Percentiles rank a stretch among this genome's conserved stretches.
Conservation (phyloP, 257 asterid species). For the Solanum sparsipilum region DNA sequence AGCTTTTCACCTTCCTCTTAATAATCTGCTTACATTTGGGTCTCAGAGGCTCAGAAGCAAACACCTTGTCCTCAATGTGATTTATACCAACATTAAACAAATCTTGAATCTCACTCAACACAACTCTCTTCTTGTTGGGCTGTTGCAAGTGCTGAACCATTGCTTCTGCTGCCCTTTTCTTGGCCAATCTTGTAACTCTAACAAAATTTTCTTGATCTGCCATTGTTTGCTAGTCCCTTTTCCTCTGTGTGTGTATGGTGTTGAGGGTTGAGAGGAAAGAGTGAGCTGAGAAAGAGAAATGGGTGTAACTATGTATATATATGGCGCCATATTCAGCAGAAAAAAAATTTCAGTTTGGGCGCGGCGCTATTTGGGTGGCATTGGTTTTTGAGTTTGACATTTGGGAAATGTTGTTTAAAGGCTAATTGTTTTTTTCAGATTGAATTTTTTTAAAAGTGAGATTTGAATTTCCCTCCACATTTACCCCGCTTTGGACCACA, state of each 20-base stretch:
- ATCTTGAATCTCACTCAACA: constrained; percentile 6
- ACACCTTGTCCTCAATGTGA: neutral
- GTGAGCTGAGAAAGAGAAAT: neutral
- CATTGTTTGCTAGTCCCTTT: neutral
- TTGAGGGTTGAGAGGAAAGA: neutral
- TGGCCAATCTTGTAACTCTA: constrained; percentile 7
- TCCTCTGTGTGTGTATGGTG: neutral
- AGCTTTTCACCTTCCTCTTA: neutral
- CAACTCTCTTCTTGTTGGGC: constrained; percentile 11
- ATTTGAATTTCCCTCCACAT: neutral
- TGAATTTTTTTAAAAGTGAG: neutral
- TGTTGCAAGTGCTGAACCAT: neutral
- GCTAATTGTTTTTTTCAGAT: neutral
- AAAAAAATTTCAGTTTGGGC: neutral
- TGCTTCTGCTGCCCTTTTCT: constrained; percentile 18
- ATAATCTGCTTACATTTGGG: neutral
- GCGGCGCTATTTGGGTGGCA: neutral
- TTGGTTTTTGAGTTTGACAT: neutral
- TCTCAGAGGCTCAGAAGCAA: neutral
- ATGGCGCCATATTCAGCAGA: neutral
- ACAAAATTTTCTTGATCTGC: constrained; percentile 2
- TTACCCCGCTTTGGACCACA: neutral
- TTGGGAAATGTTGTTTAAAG: neutral
- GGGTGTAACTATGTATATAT: neutral
- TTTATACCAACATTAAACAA: neutral